Base-by-base conservation (phyloP, 2,329 filamentous ascomycete genomes). In the Parafenestella ontariensis region DNA sequence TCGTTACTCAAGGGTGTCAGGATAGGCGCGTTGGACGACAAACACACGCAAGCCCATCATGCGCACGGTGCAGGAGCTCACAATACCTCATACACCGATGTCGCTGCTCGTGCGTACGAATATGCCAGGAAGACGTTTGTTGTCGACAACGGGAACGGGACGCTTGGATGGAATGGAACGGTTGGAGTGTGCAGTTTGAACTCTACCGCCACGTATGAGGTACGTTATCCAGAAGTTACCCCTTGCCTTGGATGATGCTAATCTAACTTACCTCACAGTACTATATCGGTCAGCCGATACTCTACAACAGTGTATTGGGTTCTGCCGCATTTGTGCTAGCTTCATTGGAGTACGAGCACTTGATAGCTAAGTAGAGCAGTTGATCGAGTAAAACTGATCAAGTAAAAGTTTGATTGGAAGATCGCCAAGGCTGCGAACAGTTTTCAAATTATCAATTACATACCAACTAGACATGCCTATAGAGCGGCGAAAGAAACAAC, bases 1-100 rank as follows among this genome's bases (percentile, higher is more conserved):
- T 79, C 82, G 0, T 70, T 85, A 55, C 66, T 85, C 11, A 81
- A 78, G 58, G 84, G 80, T 0, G 71, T 75, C 8, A 65, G 76
- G 26, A 40, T 78, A 5, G 80, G 79, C 0, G 11, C 23, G 6
- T 57, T 60, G 2, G 56, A 66, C 5, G 39, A 45, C 9, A 40
- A 13, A 9, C 8, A 13, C 23, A 18, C 13, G 7, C 34, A 17
- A 37, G 4, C 17, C 13, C n/a, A 37, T 3, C 15, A 11, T 2
- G 36, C 6, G 18, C 18, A 39, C 11, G 36, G 5, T 17, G 24
- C 44, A 23, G 39, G n/a, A 41, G 10, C 20, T 34, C n/a, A 5
- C 3, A 21, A n/a, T 13, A 29, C 28, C 68, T 4, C 58, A 58
- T 5, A 52, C 36, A n/a, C 52, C 66, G 4, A 51, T 2, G 23